Evolutionary conservation across 73 alveolate genomes (phyloP).

Genomic region (Paramecium pentaurelia): DNA sequence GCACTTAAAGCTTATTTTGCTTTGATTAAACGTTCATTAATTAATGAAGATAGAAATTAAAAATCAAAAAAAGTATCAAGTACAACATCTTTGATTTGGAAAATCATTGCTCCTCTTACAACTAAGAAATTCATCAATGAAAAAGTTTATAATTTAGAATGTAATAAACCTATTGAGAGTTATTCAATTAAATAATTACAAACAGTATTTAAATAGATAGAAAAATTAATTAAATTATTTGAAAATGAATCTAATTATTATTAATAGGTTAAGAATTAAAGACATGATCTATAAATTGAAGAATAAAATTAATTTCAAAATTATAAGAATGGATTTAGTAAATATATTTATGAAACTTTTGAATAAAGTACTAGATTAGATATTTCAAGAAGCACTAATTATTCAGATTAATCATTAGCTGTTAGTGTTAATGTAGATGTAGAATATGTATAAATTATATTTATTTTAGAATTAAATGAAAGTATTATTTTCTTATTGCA

Average conservation of each 20-base stretch:
- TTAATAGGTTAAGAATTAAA: background rate
- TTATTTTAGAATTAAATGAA: background rate
- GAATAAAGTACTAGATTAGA: conserved; percentile 10
- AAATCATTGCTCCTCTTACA: background rate
- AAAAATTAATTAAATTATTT: background rate
- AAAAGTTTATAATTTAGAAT: background rate
- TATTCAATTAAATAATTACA: background rate
- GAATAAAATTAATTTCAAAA: background rate
- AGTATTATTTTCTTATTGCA: background rate
- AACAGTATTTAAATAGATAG: background rate
- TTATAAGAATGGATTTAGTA: conserved; percentile 29
- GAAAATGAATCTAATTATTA: background rate
- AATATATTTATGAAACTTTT: background rate
- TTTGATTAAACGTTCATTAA: background rate
- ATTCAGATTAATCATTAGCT: background rate
- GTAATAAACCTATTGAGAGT: background rate
- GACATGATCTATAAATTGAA: background rate
- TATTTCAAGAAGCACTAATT: background rate
- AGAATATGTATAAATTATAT: background rate
- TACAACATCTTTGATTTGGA: background rate
- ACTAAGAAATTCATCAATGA: background rate
- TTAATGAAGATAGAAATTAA: background rate
- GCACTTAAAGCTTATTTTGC: background rate
- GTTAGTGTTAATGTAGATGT: background rate
- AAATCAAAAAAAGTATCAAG: background rate